A percentile compares a stretch with the other conserved stretches of the same genome.
Evolutionary conservation across 371 early-diverging fungal genomes (phyloP).

Genomic region (Parasitella parasitica): DNA sequence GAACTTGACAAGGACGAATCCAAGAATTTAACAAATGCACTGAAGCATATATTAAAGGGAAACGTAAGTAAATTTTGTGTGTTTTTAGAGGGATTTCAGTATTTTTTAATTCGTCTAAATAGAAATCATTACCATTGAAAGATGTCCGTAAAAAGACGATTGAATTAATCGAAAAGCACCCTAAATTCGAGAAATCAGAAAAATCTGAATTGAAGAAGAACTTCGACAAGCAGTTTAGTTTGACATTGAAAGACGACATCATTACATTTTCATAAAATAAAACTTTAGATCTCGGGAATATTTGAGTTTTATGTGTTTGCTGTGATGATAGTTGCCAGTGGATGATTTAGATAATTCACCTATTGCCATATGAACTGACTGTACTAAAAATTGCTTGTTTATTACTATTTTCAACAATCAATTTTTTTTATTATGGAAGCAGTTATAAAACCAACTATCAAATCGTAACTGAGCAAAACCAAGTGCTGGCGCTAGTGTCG

Average conservation of each 20-base stretch:
- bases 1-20: slow-evolving; percentile 28
- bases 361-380: slow-evolving; percentile 6
- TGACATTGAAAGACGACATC: slow-evolving; percentile 16
- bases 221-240: slow-evolving; percentile 22
- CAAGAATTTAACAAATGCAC: slow-evolving; percentile 28
- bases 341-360: slow-evolving; percentile 7
- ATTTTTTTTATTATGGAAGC: not conserved
- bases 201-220: slow-evolving; percentile 25
- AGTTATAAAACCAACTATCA: not conserved
- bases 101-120: too few species aligned
- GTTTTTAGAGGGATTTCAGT: too few species aligned
- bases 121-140: slow-evolving; percentile 29
- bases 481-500: too few species aligned
- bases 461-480: too few species aligned
- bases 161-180: slow-evolving; percentile 32
- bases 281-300: not conserved
- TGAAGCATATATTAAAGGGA: slow-evolving; percentile 31
- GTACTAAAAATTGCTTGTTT: not conserved
- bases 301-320: not conserved
- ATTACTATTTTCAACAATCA: not conserved
- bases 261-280: slow-evolving; percentile 25
- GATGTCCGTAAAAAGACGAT: slow-evolving; percentile 40
- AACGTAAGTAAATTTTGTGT: slow-evolving; percentile 16
- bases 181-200: slow-evolving; percentile 24
- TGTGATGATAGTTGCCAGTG: not conserved